Base-by-base conservation (phyloP, 1,139 yeast genomes). In the Pichia sp. region DNA sequence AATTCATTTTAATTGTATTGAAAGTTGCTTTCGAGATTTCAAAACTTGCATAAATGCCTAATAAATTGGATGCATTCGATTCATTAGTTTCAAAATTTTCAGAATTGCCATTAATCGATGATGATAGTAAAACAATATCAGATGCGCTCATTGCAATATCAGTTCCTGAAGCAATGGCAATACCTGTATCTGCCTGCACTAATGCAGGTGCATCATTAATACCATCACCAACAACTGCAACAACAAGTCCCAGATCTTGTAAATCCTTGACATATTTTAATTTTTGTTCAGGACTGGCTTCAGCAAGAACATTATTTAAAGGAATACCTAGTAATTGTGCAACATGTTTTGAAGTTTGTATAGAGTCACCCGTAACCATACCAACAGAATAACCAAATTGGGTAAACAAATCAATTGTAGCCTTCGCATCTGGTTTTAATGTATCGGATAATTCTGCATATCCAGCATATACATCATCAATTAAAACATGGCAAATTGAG, bases 61-160 rank as follows among this genome's bases (percentile, higher is more conserved):
- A 63, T 43, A 89, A 68, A 38, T 61, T 58, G n/a, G 18, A 18
- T 18, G 18, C 18, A 18, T 18, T 18, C 18, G 18, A 18, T 18
- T 49, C 47, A 29, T 45, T 50, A 7, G 44, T 40, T 7, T 42
- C 37, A 28, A n/a, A 11, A 18, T 29, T 36, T 27, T 7, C 18
- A 18, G 18, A 18, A 26, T 39, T 32, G 2, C 18, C 25, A 10
- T 30, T 29, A 35, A 25, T 37, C 2, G 26, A 36, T 9, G 52
- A 59, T 7, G 70, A 62, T 55, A 74, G 53, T n/a, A 94, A 71
- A n/a, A 92, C 96, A 38, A 90, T 78, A 63, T 89, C 97, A 0
- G 98, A 96, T 30, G 96, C 88, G 56, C 90, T 97, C 58, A 92
- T 86, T 3, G 98, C 98, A 55, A 92, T 87, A 61, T 92, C 97